Percentiles rank a stretch among this genome's conserved stretches.
phyloP scores from a whole-genome alignment of 768 basidiomycete genomes.

The Boletus coccyginus region DNA sequence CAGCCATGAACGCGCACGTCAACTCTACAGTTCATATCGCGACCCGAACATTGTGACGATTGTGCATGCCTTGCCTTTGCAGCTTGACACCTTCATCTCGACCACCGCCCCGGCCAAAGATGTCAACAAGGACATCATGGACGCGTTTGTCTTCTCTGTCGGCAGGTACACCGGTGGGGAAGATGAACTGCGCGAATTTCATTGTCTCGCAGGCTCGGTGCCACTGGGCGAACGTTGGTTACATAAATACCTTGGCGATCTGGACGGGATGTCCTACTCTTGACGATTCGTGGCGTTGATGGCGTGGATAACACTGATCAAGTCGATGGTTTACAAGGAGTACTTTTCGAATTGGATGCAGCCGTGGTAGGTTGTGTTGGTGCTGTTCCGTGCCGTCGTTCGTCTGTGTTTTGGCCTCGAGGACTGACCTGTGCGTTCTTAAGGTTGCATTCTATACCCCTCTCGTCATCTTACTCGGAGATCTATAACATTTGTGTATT shows the following conservation, averaged over 20 bases:
- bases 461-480: conserved; percentile 83
- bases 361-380: conserved; percentile 60
- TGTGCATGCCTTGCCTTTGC: conserved; percentile 65
- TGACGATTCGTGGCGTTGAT: conserved; percentile 84
- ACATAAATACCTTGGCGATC: conserved; percentile 88
- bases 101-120: conserved; percentile 53
- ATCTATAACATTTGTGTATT: conserved; percentile 93
- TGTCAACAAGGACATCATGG: conserved; percentile 82
- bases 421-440: neutral
- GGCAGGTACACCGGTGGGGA: conserved; percentile 78
- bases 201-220: conserved; percentile 74
- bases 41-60: conserved; percentile 51
- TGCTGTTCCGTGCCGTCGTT: neutral
- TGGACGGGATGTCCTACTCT: conserved; percentile 96
- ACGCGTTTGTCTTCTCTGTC: conserved; percentile 80
- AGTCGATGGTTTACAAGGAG: conserved; percentile 86
- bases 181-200: conserved; percentile 55
- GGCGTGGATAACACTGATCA: conserved; percentile 82
- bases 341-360: conserved; percentile 91
- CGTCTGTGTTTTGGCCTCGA: neutral
- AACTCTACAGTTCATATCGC: conserved; percentile 77
- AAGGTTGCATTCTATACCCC: conserved; percentile 94
- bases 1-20: too few species aligned
- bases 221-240: conserved; percentile 83
- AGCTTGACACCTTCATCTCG: conserved; percentile 54